Evolutionary conservation across 2,329 filamentous ascomycete genomes (phyloP).

Genomic region (Aaosphaeria pasadenensis): DNA sequence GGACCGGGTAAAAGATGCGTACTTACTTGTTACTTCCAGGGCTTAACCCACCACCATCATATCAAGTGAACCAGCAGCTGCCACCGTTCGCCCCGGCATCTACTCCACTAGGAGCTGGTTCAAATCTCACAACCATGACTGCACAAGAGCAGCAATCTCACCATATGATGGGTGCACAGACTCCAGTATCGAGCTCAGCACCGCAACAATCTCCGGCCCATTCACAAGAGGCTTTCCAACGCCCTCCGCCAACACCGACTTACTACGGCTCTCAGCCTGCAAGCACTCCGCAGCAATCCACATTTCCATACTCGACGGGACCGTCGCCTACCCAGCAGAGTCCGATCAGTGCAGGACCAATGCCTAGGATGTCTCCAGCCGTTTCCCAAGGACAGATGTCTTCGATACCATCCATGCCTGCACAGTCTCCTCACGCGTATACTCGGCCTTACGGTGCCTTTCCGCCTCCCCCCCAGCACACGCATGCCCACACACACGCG

Average conservation of each 20-base stretch:
- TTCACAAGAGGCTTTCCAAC: constrained; percentile 57
- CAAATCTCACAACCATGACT: constrained; percentile 45
- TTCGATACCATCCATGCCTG: constrained; percentile 48
- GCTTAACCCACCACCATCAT: constrained; percentile 61
- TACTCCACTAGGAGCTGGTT: constrained; percentile 55
- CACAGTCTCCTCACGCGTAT: constrained; percentile 48
- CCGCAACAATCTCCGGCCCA: constrained; percentile 52
- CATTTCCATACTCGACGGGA: constrained; percentile 49
- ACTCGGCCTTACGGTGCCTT: constrained; percentile 45
- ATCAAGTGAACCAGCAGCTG: constrained; percentile 59
- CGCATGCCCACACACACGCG: constrained; percentile 48
- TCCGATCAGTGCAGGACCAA: constrained; percentile 47
- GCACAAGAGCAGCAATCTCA: constrained; percentile 40
- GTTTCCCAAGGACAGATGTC: constrained; percentile 43
- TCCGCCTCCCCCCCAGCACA: constrained; percentile 2
- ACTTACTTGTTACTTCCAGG: constrained; percentile 58
- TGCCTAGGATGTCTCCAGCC: constrained; percentile 52
- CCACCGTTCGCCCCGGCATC: constrained; percentile 60
- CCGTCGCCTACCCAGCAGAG: constrained; percentile 50
- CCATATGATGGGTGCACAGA: constrained; percentile 48
- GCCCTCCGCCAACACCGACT: constrained; percentile 58
- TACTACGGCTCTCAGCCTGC: constrained; percentile 61
- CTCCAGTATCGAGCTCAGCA: constrained; percentile 36
- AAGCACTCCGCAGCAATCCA: constrained; percentile 48
- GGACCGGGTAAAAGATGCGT: constrained; percentile 54